Evolutionary conservation across 345 rosid species (phyloP).

Genomic region (Syzygium oleosum): DNA sequence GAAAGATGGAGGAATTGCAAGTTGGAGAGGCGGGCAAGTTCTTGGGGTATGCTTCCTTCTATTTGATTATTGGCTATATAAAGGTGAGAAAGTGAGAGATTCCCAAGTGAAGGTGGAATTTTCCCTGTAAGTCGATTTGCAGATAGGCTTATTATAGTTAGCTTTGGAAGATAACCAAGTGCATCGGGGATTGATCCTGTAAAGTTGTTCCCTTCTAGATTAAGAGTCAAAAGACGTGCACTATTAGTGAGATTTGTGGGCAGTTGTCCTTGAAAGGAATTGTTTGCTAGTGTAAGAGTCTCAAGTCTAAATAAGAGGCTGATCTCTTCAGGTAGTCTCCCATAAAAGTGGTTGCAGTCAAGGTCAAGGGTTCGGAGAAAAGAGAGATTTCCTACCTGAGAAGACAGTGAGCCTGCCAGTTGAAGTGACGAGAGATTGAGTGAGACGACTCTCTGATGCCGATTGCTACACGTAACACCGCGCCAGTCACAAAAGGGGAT

Average conservation of each 20-base stretch:
- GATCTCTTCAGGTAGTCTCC: conserved; percentile 10
- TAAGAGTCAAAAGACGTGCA: background rate
- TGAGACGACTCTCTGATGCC: conserved; percentile 2
- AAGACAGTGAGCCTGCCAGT: conserved; percentile 6
- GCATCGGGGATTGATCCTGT: conserved; percentile 2
- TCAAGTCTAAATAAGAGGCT: background rate
- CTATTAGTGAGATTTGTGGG: conserved; percentile 6
- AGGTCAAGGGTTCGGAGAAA: conserved; percentile 1
- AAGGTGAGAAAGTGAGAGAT: background rate
- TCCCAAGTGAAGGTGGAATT: conserved; percentile 9
- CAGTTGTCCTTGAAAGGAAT: conserved; percentile 1
- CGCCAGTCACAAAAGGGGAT: conserved; percentile 7
- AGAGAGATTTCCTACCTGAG: conserved; percentile 14
- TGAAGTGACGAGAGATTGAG: background rate
- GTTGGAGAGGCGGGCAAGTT: conserved; percentile 8
- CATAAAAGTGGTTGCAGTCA: background rate
- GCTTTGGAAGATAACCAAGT: background rate
- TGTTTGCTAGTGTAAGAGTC: background rate
- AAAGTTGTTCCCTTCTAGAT: background rate
- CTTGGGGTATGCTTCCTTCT: conserved; percentile 6
- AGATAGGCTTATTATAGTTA: background rate
- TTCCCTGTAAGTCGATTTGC: background rate
- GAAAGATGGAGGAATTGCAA: conserved; percentile 1
- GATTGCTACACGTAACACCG: conserved; percentile 5
- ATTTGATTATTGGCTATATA: background rate